Conservation (phyloP, 805 yeast species). For the Nakazawaea pomicola region DNA sequence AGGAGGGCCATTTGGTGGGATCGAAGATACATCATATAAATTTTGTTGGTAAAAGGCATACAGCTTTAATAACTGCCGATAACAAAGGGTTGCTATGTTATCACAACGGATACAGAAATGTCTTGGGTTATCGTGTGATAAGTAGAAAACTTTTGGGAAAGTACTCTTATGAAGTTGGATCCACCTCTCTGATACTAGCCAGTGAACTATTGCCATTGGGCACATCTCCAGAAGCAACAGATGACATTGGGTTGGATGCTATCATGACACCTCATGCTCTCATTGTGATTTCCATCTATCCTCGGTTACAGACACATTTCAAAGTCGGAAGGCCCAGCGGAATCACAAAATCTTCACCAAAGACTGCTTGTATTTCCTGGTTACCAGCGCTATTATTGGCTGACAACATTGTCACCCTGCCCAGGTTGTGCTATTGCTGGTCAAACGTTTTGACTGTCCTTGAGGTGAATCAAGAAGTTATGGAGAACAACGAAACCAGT, state of each 20-base stretch:
- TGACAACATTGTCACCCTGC: constrained; percentile 24
- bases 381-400: constrained; percentile 43
- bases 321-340: constrained; percentile 44
- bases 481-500: constrained; percentile 19
- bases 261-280: constrained; percentile 48
- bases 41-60: constrained; percentile 45
- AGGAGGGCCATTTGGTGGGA: constrained; percentile 32
- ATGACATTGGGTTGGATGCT: constrained; percentile 55
- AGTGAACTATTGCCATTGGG: constrained; percentile 59
- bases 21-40: constrained; percentile 37
- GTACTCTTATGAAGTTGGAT: constrained; percentile 20
- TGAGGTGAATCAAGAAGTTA: constrained; percentile 37
- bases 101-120: constrained; percentile 59
- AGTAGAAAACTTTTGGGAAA: constrained; percentile 52
- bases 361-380: constrained; percentile 55
- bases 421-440: constrained; percentile 67
- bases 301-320: constrained; percentile 48
- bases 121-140: constrained; percentile 44
- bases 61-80: constrained; percentile 55
- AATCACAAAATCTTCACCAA: constrained; percentile 22
- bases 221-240: constrained; percentile 46
- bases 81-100: constrained; percentile 50
- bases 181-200: constrained; percentile 26
- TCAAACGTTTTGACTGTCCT: constrained; percentile 52
- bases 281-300: constrained; percentile 48